These are phyloP conservation scores for Vanilla planifolia DNA, from an alignment of 106 monocot species.

Conservation along the genomic window DNA sequence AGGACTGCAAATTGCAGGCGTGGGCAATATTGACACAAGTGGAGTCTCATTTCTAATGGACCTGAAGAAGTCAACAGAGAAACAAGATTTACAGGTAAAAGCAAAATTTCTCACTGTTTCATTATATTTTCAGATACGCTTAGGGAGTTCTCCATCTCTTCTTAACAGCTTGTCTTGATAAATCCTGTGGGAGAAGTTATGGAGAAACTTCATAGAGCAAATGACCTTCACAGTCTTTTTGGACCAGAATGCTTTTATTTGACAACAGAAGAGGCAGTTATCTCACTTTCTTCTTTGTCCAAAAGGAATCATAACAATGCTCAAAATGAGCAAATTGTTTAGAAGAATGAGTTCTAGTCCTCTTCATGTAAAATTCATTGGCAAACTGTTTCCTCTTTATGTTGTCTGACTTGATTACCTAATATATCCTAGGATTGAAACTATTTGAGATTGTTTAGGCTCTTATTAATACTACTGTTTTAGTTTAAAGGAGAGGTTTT, in stretches of 20 bases:
- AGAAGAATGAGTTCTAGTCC: no score
- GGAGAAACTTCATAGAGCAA: conserved; percentile 49
- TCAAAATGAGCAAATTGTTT: not conserved
- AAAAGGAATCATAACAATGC: conserved; percentile 19
- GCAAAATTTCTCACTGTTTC: not conserved
- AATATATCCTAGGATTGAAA: no score
- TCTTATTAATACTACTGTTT: no score
- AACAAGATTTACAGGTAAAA: conserved; percentile 29
- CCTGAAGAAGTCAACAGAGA: conserved; percentile 33
- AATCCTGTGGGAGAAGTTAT: conserved; percentile 53
- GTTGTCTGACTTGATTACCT: no score
- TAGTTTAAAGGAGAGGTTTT: no score
- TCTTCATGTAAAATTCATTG: no score
- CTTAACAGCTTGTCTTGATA: conserved; percentile 32
- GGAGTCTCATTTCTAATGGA: conserved; percentile 39
- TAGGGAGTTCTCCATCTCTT: not conserved
- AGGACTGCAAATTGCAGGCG: conserved; percentile 31
- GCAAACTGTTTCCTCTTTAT: no score
- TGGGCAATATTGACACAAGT: conserved; percentile 44
- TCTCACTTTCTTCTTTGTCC: conserved; percentile 17
- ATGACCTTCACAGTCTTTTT: conserved; percentile 26
- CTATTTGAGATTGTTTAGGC: no score
- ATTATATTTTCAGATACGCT: not conserved
- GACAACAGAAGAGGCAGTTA: conserved; percentile 34
- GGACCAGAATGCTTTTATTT: conserved; percentile 35